Percentiles rank a stretch among this genome's conserved stretches.
phyloP scores from a whole-genome alignment of 2,329 filamentous ascomycete species.

The Epichloe brachyelytri region DNA sequence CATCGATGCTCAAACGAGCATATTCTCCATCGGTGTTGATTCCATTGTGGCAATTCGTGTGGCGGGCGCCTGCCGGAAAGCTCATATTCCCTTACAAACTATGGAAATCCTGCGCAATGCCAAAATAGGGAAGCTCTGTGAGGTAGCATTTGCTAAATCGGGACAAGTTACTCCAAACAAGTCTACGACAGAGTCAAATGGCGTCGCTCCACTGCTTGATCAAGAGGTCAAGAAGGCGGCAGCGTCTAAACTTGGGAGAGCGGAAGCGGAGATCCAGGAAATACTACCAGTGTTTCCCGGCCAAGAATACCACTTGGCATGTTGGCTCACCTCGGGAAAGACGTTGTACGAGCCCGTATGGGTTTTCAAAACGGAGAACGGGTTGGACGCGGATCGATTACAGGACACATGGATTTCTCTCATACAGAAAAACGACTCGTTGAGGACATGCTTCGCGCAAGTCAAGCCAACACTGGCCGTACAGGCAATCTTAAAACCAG shows the following conservation, averaged over 20 bases:
- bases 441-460: not conserved
- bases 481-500: not conserved
- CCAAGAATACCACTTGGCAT: not conserved
- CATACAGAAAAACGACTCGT: not conserved
- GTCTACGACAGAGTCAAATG: not conserved
- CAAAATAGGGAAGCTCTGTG: not conserved
- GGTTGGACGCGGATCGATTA: not conserved
- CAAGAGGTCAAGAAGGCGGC: not conserved
- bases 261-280: not conserved
- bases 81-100: not conserved
- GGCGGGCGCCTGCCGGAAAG: not conserved
- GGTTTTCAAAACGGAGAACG: not conserved
- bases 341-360: not conserved
- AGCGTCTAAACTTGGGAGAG: not conserved
- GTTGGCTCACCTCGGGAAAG: not conserved
- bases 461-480: not conserved
- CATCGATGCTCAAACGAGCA: not conserved
- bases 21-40: not conserved
- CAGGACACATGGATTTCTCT: not conserved
- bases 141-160: not conserved
- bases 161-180: not conserved
- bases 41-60: not conserved
- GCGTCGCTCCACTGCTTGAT: not conserved
- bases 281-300: not conserved
- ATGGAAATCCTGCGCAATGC: not conserved